These are phyloP conservation scores for Yarrowia porcina DNA, from an alignment of 805 yeast species.

Conservation along the genomic window DNA sequence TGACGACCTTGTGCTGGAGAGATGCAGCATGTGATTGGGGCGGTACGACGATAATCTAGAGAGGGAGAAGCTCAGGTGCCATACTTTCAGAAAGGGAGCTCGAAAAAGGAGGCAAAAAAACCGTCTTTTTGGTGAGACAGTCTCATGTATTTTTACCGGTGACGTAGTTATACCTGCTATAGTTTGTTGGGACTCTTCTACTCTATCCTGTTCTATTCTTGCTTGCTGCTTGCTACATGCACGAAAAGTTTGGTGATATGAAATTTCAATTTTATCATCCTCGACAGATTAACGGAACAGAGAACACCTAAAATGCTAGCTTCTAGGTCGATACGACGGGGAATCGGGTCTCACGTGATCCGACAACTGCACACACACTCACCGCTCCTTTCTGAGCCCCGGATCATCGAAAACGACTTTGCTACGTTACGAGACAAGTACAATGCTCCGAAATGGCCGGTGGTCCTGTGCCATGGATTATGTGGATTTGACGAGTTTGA, in stretches of 20 bases:
- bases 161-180: too few relatives aligned
- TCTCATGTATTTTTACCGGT: too few relatives aligned
- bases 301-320: not conserved
- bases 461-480: slow-evolving; percentile 82
- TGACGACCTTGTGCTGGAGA: not conserved
- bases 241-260: not conserved
- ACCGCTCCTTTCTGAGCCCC: not conserved
- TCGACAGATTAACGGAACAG: not conserved
- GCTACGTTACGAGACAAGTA: slow-evolving; percentile 42
- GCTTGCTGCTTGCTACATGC: not conserved
- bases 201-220: not conserved
- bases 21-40: slow-evolving; percentile 7
- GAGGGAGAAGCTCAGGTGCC: too few relatives aligned
- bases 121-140: too few relatives aligned
- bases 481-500: slow-evolving; percentile 69
- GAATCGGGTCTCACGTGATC: not conserved
- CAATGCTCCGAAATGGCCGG: slow-evolving; percentile 62
- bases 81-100: too few relatives aligned
- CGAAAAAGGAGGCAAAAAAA: too few relatives aligned
- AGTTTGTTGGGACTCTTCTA: too few relatives aligned
- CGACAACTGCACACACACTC: not conserved
- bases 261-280: not conserved
- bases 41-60: too few relatives aligned
- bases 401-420: slow-evolving; percentile 29
- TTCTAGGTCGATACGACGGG: not conserved